Percentiles rank a stretch among this genome's conserved stretches.
These are phyloP conservation scores for Penicillium sp. DNA, from an alignment of 2,329 filamentous ascomycete species.

Conservation along the genomic window DNA sequence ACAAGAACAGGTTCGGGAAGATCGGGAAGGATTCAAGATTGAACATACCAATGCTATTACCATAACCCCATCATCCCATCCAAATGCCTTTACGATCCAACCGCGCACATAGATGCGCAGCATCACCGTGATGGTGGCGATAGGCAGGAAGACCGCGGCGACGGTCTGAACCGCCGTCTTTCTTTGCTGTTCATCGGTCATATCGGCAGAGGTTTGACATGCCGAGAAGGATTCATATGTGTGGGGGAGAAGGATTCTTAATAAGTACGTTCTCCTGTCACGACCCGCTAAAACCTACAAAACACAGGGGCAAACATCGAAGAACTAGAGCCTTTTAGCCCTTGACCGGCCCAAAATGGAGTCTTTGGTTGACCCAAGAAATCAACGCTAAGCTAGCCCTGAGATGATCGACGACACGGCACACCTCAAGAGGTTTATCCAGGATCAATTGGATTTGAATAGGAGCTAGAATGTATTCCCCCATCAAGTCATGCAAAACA, in stretches of 20 bases:
- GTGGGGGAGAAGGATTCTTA: slow-evolving; percentile 9
- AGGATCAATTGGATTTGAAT: background rate
- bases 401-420: slow-evolving; percentile 1
- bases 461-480: background rate
- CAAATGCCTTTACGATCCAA: slow-evolving; percentile 34
- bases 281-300: background rate
- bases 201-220: slow-evolving; percentile 3
- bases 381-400: background rate
- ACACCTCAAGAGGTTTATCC: background rate
- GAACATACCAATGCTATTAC: slow-evolving; percentile 28
- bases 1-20: background rate
- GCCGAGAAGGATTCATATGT: background rate
- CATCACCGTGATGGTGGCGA: slow-evolving; percentile 29
- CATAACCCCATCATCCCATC: slow-evolving; percentile 37
- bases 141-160: slow-evolving; percentile 30
- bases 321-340: background rate
- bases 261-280: background rate
- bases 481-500: background rate
- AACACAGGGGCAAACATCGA: background rate
- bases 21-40: background rate
- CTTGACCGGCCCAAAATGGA: background rate
- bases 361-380: background rate
- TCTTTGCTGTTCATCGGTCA: slow-evolving; percentile 25
- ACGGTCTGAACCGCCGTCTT: slow-evolving; percentile 26
- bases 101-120: slow-evolving; percentile 36